Percentiles rank a stretch among this genome's conserved stretches.
phyloP scores from a whole-genome alignment of 2,329 filamentous ascomycete genomes.

The Cryphonectria parasitica region DNA sequence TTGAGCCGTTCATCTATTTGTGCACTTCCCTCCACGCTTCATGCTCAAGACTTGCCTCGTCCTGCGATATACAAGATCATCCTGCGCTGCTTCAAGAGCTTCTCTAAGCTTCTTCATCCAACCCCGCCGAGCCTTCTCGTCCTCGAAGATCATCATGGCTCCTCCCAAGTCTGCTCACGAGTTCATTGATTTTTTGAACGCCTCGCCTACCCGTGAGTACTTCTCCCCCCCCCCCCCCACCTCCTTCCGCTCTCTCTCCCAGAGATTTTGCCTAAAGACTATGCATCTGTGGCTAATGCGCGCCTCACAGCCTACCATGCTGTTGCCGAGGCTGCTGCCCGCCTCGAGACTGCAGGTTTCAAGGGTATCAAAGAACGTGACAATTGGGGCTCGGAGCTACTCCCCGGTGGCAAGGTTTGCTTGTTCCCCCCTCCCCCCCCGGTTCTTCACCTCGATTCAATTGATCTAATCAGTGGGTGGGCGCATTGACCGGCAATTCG shows the following conservation, averaged over 20 bases:
- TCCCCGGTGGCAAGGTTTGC: constrained; percentile 74
- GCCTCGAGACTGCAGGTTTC: constrained; percentile 84
- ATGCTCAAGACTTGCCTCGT: constrained; percentile 23
- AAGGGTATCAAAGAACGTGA: constrained; percentile 87
- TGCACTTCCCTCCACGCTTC: background rate
- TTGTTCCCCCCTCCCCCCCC: background rate
- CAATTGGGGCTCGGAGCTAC: constrained; percentile 78
- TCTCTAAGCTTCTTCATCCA: constrained; percentile 1
- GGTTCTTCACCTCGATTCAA: background rate
- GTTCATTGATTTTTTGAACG: constrained; percentile 24
- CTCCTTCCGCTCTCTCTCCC: too few relatives aligned
- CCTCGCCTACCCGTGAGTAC: constrained; percentile 30
- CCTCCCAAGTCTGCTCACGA: constrained; percentile 21
- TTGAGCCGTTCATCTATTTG: background rate
- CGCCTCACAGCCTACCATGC: constrained; percentile 81
- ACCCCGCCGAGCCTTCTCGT: constrained; percentile 21
- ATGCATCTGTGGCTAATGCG: background rate
- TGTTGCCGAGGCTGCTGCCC: constrained; percentile 75
- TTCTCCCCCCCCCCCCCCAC: background rate
- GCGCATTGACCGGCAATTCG: background rate
- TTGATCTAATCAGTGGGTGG: background rate
- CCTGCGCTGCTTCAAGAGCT: background rate
- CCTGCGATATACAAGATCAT: constrained; percentile 12
- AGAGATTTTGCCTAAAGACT: background rate
- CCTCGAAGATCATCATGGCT: constrained; percentile 31